Evolutionary conservation across 495 filamentous ascomycete genomes (phyloP), one percentile per base, ranked within the genome.

Genomic region (Xylaria castorea): DNA sequence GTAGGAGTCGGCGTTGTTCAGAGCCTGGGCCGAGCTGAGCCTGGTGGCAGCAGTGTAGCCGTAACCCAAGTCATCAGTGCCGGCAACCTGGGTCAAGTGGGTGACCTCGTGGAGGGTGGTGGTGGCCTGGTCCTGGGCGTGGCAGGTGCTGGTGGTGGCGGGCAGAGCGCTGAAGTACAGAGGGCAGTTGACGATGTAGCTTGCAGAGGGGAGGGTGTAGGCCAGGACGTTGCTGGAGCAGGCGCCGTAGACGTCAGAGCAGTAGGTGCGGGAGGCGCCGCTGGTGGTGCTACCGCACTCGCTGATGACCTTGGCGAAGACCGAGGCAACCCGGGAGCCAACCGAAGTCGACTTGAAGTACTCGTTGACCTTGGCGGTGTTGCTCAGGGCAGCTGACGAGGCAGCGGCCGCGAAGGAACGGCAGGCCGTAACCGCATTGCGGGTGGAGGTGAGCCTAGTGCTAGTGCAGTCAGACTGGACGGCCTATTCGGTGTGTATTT

Each of bases 31-130:
- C 0, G 81, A 78, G 22, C 75, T 80, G 40, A 90, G 76, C 8
- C 79, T 72, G 2, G 79, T 84, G 0, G 82, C 79, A 42, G 87
- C 86, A 20, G 73, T 34, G 74, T 90, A 91, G 20, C 89, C 89
- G 69, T 91, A 91, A 8, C 75, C 69, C 46, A 67, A 71, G 71
- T 91, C 89, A 20, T 88, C 79, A 11, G 88, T 90, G 18, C 87
- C 86, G 2, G 78, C 77, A 18, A 79, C 71, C 81, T 85, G 46
- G 78, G 87, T 30, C 83, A 88, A 53, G 71, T 91, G 89, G 20
- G 89, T 89, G 73, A 88, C 81, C 80, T 91, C 89, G 72, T 91
- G 89, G 32, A 91, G 78, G 20, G 83, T 83, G n/a, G 88, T 91
- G 34, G 87, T 89, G 1, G 84, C 83, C 74, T 87, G 86, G 71